Percentiles rank a stretch among this genome's conserved stretches.
Conservation (phyloP, 2,329 filamentous ascomycete species). For the Beauveria sp. region DNA sequence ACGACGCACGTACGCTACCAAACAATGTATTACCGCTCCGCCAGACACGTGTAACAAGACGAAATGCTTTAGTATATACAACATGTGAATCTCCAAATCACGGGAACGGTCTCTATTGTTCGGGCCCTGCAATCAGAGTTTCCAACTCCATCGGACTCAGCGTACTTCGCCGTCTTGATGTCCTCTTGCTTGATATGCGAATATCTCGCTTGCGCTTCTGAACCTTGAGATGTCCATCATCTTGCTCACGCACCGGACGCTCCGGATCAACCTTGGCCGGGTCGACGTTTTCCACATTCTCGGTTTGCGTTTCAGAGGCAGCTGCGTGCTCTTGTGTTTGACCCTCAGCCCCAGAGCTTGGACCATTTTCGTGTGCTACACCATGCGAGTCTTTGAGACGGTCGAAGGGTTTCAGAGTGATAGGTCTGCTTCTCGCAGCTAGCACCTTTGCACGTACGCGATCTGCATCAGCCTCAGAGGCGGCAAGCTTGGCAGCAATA, state of each 20-base stretch:
- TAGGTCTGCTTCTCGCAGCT: slow-evolving; percentile 32
- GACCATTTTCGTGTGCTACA: neutral
- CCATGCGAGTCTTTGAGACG: neutral
- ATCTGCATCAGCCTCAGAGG: slow-evolving; percentile 57
- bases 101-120: slow-evolving; percentile 27
- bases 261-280: slow-evolving; percentile 27
- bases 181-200: slow-evolving; percentile 42
- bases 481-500: slow-evolving; percentile 57
- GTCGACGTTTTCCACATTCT: slow-evolving; percentile 23
- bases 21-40: neutral
- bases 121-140: slow-evolving; percentile 46
- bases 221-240: slow-evolving; percentile 20
- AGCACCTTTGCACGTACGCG: slow-evolving; percentile 55
- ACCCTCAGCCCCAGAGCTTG: slow-evolving; percentile 1
- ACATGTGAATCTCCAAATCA: neutral
- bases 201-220: slow-evolving; percentile 44
- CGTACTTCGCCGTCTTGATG: slow-evolving; percentile 63
- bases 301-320: slow-evolving; percentile 5
- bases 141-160: slow-evolving; percentile 69
- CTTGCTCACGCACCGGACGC: slow-evolving; percentile 9
- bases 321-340: neutral
- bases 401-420: slow-evolving; percentile 17
- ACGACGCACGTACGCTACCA: neutral
- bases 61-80: neutral
- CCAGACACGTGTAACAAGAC: neutral